Conservation (phyloP, 768 basidiomycete species). For the Agaricus sinodeliciosus region DNA sequence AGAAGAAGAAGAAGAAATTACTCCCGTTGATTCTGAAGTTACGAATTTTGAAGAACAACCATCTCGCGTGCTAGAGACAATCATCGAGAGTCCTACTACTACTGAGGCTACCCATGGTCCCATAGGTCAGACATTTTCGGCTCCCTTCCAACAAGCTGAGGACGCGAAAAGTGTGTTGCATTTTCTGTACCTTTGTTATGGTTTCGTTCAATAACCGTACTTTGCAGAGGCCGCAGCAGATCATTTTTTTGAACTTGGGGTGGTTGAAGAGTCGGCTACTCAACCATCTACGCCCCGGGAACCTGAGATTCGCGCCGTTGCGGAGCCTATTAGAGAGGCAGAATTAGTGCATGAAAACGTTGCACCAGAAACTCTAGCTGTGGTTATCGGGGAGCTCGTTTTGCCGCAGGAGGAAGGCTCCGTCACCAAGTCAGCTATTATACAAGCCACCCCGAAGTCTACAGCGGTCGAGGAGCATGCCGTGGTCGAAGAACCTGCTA, state of each 20-base stretch:
- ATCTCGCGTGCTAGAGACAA: background rate
- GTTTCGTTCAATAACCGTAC: background rate
- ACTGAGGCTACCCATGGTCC: conserved; percentile 9
- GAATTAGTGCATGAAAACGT: background rate
- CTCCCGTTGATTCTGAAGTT: background rate
- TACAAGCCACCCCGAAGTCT: too few species aligned
- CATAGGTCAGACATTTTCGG: background rate
- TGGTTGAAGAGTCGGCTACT: conserved; percentile 4
- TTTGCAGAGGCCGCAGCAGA: background rate
- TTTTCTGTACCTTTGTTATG: background rate
- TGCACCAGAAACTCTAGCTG: background rate
- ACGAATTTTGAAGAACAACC: background rate
- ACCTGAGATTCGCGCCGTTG: background rate
- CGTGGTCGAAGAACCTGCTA: too few species aligned
- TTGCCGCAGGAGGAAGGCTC: too few species aligned
- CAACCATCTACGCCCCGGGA: conserved; percentile 9
- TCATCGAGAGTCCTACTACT: background rate
- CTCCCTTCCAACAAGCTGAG: too few species aligned
- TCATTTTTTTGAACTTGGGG: background rate
- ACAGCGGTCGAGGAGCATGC: too few species aligned
- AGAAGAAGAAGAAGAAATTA: background rate
- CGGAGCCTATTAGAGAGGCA: conserved; percentile 3
- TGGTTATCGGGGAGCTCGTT: background rate
- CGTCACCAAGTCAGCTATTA: too few species aligned
- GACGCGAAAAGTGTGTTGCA: background rate